Evolutionary conservation across 2,329 filamentous ascomycete genomes (phyloP).

Genomic region (Neonectria ditissima): DNA sequence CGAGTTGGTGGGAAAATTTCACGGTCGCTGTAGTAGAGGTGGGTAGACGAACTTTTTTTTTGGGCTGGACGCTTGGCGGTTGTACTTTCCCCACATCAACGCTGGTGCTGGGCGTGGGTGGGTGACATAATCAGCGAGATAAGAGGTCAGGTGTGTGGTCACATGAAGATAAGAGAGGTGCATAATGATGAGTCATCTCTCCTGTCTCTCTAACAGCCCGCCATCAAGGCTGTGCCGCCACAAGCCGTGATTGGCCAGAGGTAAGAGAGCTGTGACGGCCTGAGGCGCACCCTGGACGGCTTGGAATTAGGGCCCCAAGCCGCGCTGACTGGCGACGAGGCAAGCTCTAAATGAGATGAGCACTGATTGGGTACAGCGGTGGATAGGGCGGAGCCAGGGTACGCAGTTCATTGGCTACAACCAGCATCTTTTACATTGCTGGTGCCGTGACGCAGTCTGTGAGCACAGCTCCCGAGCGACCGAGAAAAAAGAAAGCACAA

Average conservation of each 20-base stretch:
- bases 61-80: conserved; percentile 32
- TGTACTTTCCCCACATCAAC: conserved; percentile 35
- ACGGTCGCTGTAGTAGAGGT: conserved; percentile 43
- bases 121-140: conserved; percentile 41
- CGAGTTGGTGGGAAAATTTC: conserved; percentile 50
- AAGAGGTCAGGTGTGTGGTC: conserved; percentile 32
- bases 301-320: conserved; percentile 10
- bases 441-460: conserved; percentile 27
- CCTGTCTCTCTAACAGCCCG: no score
- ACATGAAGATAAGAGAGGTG: conserved; percentile 34
- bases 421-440: conserved; percentile 27
- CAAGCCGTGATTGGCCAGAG: conserved; percentile 25
- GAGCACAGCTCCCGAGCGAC: conserved; percentile 17
- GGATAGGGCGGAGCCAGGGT: conserved; percentile 23
- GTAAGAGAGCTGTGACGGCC: conserved; percentile 18
- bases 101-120: conserved; percentile 2
- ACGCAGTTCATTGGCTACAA: conserved; percentile 33
- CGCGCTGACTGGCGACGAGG: conserved; percentile 36
- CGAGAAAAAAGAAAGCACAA: conserved; percentile 12
- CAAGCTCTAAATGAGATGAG: conserved; percentile 28
- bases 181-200: conserved; percentile 29
- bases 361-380: conserved; percentile 31
- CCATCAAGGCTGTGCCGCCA: conserved; percentile 18
- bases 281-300: conserved; percentile 16
- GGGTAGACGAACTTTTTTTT: conserved; percentile 52